Evolutionary conservation across 2,329 filamentous ascomycete genomes (phyloP).

Genomic region (Emmonsia crescens): DNA sequence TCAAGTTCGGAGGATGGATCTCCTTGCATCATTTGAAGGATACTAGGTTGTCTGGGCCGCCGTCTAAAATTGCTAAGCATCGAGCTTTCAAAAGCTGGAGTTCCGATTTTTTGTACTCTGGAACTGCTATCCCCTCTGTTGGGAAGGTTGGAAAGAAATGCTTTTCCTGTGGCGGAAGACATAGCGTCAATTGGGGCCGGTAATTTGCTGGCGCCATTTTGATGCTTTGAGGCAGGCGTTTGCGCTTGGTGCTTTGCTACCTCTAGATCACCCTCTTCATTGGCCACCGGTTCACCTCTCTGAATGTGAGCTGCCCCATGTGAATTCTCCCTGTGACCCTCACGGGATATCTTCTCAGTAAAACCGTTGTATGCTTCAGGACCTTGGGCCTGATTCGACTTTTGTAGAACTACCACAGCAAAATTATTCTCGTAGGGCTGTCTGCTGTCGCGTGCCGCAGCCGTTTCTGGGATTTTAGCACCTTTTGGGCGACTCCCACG

Average conservation of each 20-base stretch:
- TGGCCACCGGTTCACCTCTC: neutral
- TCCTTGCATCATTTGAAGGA: conserved; percentile 35
- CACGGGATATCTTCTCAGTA: neutral
- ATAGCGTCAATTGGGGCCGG: neutral
- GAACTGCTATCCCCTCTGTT: conserved; percentile 10
- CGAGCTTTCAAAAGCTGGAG: conserved; percentile 33
- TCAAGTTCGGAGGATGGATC: conserved; percentile 25
- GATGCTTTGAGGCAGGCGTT: neutral
- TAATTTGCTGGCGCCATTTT: neutral
- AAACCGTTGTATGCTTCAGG: neutral
- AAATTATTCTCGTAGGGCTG: neutral
- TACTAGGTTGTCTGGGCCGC: conserved; percentile 34
- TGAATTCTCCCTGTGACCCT: neutral
- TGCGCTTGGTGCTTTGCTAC: neutral
- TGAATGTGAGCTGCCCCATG: neutral
- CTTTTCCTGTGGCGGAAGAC: neutral
- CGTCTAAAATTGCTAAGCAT: conserved; percentile 36
- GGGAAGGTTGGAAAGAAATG: neutral
- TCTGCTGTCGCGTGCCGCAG: neutral
- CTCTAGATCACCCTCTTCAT: neutral
- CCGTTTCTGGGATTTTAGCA: neutral
- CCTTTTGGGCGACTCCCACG: conserved; percentile 7
- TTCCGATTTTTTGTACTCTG: conserved; percentile 17
- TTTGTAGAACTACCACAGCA: neutral
- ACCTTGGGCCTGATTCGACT: neutral